Evolutionary conservation across 2,329 filamentous ascomycete genomes (phyloP).

Genomic region (Talaromyces sp.): DNA sequence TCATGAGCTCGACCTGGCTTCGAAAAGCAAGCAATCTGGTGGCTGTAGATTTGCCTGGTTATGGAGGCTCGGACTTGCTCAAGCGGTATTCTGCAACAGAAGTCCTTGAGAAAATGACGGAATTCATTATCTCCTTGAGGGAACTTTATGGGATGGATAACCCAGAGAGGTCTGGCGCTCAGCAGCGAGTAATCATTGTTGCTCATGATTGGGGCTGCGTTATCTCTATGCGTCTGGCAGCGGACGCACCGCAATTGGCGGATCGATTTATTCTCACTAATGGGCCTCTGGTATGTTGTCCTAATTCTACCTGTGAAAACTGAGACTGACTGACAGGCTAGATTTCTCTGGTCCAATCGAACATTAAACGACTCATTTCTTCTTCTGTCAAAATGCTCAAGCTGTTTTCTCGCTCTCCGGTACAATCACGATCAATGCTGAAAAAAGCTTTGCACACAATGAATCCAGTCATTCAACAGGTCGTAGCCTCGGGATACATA

Average conservation of each 20-base stretch:
- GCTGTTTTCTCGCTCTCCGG: slow-evolving; percentile 43
- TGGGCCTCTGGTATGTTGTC: slow-evolving; percentile 44
- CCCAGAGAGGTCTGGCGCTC: slow-evolving; percentile 21
- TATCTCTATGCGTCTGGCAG: slow-evolving; percentile 51
- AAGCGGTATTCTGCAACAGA: slow-evolving; percentile 46
- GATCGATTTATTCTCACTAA: slow-evolving; percentile 54
- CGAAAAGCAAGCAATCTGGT: slow-evolving; percentile 43
- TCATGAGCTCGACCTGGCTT: slow-evolving; percentile 40
- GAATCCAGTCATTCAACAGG: slow-evolving; percentile 46
- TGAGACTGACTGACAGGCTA: slow-evolving; percentile 19
- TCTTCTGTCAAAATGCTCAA: slow-evolving; percentile 48
- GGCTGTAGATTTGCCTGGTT: slow-evolving; percentile 55
- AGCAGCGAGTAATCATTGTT: slow-evolving; percentile 46
- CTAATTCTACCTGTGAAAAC: neutral
- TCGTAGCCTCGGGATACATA: slow-evolving; percentile 50
- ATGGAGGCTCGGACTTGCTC: slow-evolving; percentile 53
- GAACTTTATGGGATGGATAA: slow-evolving; percentile 40
- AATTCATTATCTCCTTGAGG: slow-evolving; percentile 50
- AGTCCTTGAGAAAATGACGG: slow-evolving; percentile 50
- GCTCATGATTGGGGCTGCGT: slow-evolving; percentile 54
- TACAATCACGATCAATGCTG: slow-evolving; percentile 41
- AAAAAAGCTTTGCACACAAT: slow-evolving; percentile 41
- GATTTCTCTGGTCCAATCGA: slow-evolving; percentile 40
- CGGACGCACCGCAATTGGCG: slow-evolving; percentile 52
- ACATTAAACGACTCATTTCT: slow-evolving; percentile 36